Percentiles rank a stretch among this genome's conserved stretches.
These are phyloP conservation scores for Penicillium cosmopolitanum DNA, from an alignment of 495 filamentous ascomycete genomes.

Conservation along the genomic window DNA sequence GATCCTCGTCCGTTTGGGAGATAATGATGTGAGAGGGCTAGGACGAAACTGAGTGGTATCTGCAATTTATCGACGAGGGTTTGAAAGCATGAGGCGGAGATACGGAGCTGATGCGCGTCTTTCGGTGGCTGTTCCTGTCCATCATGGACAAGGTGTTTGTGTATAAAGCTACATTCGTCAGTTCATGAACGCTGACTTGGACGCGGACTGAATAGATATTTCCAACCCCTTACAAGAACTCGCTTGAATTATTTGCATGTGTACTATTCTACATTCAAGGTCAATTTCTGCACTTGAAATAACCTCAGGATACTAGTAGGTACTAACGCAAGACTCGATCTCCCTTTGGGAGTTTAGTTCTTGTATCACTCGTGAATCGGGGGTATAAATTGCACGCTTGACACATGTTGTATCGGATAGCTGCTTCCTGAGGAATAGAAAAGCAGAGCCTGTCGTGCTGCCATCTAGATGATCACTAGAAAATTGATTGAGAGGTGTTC, in stretches of 20 bases:
- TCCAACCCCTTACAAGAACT: not conserved
- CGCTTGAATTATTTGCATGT: not conserved
- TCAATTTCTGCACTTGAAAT: too few relatives aligned
- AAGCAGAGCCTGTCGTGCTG: not conserved
- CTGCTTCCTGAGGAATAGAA: not conserved
- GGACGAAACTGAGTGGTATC: not conserved
- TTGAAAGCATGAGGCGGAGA: not conserved
- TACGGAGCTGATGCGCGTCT: not conserved
- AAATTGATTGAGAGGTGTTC: not conserved
- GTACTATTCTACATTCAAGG: not conserved
- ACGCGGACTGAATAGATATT: not conserved
- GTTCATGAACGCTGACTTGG: not conserved
- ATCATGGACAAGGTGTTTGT: not conserved
- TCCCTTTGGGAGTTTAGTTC: not conserved
- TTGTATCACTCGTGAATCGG: not conserved
- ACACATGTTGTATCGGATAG: not conserved
- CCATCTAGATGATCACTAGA: not conserved
- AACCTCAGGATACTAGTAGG: not conserved
- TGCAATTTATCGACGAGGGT: not conserved
- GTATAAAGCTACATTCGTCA: not conserved
- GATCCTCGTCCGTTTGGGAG: not conserved
- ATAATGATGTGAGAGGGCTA: not conserved
- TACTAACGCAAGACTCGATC: not conserved
- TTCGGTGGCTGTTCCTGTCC: not conserved
- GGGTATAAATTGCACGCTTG: not conserved